Evolutionary conservation across 129 eudicot species (phyloP).

Genomic region (Tagetes patula): DNA sequence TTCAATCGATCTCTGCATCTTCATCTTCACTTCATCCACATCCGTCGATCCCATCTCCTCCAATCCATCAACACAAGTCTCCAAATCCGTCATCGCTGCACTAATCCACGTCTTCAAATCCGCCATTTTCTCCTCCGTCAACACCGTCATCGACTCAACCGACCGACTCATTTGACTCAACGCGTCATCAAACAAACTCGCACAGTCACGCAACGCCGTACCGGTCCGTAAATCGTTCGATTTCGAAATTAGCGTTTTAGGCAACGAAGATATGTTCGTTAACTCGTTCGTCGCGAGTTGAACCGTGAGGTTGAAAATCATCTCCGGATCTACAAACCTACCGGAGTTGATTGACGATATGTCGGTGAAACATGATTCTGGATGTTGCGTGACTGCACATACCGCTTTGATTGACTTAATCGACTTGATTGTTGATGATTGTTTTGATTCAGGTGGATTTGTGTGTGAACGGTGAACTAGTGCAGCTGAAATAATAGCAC

Average conservation of each 20-base stretch:
- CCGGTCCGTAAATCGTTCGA: constrained; percentile 39
- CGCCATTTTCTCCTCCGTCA: constrained; percentile 49
- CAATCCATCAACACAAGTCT: constrained; percentile 74
- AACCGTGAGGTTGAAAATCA: constrained; percentile 56
- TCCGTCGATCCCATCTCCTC: constrained; percentile 61
- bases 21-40: constrained; percentile 48
- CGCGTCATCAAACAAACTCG: constrained; percentile 63
- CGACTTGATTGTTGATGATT: constrained; percentile 27
- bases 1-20: constrained; percentile 52
- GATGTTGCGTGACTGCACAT: constrained; percentile 65
- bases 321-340: constrained; percentile 37
- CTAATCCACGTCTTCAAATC: constrained; percentile 75
- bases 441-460: constrained; percentile 8
- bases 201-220: constrained; percentile 64
- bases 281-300: constrained; percentile 35
- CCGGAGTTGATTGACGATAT: constrained; percentile 37
- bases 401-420: constrained; percentile 45
- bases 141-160: constrained; percentile 38
- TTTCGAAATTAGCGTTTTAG: constrained; percentile 36
- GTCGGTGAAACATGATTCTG: constrained; percentile 52
- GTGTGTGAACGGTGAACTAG: constrained; percentile 22
- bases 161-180: constrained; percentile 59
- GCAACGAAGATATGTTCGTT: constrained; percentile 43
- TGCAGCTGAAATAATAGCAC: constrained; percentile 26
- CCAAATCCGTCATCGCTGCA: constrained; percentile 65